These are phyloP conservation scores for Epichloe festucae DNA, from an alignment of 2,329 filamentous ascomycete species.

Conservation along the genomic window DNA sequence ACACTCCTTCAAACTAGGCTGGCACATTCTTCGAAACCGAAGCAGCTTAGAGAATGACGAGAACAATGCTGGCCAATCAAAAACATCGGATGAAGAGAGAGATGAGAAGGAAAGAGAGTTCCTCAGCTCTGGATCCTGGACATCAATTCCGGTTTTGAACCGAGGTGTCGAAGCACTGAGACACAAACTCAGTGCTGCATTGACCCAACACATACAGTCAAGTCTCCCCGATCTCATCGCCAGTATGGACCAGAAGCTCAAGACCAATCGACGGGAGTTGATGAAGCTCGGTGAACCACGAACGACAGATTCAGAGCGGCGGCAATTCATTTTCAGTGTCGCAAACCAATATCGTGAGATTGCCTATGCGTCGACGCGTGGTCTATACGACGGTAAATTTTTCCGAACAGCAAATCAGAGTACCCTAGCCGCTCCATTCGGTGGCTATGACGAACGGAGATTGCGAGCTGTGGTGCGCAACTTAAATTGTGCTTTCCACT, in stretches of 20 bases:
- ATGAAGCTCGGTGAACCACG: background rate
- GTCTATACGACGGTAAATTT: background rate
- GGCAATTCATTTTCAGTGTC: background rate
- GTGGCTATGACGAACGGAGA: background rate
- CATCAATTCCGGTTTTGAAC: conserved; percentile 6
- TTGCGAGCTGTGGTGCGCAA: background rate
- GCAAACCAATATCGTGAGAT: background rate
- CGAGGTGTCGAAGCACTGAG: conserved; percentile 5
- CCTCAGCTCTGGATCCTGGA: conserved; percentile 14
- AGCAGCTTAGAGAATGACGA: conserved; percentile 23
- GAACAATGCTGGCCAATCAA: background rate
- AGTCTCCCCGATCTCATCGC: conserved; percentile 5
- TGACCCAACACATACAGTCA: conserved; percentile 2
- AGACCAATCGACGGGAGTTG: background rate
- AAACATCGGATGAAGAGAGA: conserved; percentile 5
- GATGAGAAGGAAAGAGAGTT: conserved; percentile 17
- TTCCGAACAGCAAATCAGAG: background rate
- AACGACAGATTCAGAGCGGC: background rate
- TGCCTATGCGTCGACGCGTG: background rate
- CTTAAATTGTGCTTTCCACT: background rate
- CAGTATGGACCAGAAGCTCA: conserved; percentile 7
- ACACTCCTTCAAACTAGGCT: conserved; percentile 32
- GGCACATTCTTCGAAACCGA: conserved; percentile 14
- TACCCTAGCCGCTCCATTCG: too few species aligned
- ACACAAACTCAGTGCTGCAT: conserved; percentile 5